Evolutionary conservation across 768 basidiomycete genomes (phyloP), one percentile per base, ranked within the genome.

Genomic region (Hemileccinum impolitum): DNA sequence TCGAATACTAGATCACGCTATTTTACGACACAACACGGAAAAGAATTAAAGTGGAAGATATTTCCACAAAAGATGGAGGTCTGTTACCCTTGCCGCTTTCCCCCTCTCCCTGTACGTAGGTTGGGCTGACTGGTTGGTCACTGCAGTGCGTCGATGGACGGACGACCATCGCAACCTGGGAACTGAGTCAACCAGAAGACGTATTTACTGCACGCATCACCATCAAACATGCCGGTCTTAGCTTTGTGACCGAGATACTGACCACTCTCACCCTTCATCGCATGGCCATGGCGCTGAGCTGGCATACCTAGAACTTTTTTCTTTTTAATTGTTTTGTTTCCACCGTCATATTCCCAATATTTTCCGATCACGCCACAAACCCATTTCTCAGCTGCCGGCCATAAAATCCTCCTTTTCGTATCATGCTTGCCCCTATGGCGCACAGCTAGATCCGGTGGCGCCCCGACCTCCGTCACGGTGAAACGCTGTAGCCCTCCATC

Each of bases 11-110:
- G 87, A 39, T 87, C 87, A 26, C 77, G 85, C 43, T 90, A 88
- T 65, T 92, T 90, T 64, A 77, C 75, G 40, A 78, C 82, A 10
- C 84, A 82, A 57, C 81, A 77, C 56, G 84, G 85, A 35, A 79
- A 71, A 52, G 80, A 85, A 43, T 82, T 80, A 67, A 92, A 89
- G 65, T 92, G 90, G 90, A 82, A 77, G 64, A 73, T 85, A 44
- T 62, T 70, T 12, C 68, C 76, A 30, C 73, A 80, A 52, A 73
- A 79, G 47, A 82, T 88, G 78, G 87, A 90, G 81, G 87, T 87
- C 48, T 31, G 34, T 23, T 11, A 7, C 14, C 28, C 17, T 14
- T 26, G 18, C 28, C 21, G 19, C 18, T 39, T 21, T 38, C 18
- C 14, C 26, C 14, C 10, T 4, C 12, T n/a, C 25, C 10, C 30